phyloP scores from a whole-genome alignment of 2,329 filamentous ascomycete genomes.

The Aspergillus sp. region DNA sequence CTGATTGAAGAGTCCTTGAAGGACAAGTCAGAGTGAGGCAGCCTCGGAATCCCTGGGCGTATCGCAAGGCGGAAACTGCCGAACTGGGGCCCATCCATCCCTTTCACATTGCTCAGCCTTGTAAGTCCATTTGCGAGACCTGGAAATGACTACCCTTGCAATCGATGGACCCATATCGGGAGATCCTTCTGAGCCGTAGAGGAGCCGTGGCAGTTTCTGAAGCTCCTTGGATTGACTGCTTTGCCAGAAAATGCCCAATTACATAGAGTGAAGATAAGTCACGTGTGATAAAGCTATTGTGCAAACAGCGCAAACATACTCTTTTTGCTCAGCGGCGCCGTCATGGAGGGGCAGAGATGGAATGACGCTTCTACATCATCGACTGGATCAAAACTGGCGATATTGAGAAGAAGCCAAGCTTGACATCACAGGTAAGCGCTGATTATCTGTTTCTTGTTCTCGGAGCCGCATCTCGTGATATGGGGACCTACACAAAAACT shows the following conservation, averaged over 20 bases:
- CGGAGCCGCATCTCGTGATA: background rate
- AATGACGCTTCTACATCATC: slow-evolving; percentile 3
- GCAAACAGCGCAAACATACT: slow-evolving; percentile 32
- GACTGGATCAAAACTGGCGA: background rate
- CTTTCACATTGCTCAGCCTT: background rate
- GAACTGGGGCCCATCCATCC: background rate
- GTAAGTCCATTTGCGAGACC: background rate
- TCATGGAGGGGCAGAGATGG: slow-evolving; percentile 23
- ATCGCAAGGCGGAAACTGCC: slow-evolving; percentile 6
- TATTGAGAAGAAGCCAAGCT: background rate
- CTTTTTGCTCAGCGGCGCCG: slow-evolving; percentile 23
- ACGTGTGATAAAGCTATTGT: slow-evolving; percentile 11
- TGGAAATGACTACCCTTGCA: background rate
- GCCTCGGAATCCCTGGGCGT: background rate
- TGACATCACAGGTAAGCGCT: background rate
- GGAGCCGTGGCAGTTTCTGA: no score
- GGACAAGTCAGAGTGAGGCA: background rate
- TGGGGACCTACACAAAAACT: background rate
- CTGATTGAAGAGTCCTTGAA: background rate
- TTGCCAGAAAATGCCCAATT: background rate
- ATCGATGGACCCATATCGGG: background rate
- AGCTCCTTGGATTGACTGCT: background rate
- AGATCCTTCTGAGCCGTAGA: background rate
- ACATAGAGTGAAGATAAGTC: background rate
- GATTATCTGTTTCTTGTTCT: background rate